Evolutionary conservation across 495 filamentous ascomycete genomes (phyloP).

Genomic region (Penicillium ochrochloron): DNA sequence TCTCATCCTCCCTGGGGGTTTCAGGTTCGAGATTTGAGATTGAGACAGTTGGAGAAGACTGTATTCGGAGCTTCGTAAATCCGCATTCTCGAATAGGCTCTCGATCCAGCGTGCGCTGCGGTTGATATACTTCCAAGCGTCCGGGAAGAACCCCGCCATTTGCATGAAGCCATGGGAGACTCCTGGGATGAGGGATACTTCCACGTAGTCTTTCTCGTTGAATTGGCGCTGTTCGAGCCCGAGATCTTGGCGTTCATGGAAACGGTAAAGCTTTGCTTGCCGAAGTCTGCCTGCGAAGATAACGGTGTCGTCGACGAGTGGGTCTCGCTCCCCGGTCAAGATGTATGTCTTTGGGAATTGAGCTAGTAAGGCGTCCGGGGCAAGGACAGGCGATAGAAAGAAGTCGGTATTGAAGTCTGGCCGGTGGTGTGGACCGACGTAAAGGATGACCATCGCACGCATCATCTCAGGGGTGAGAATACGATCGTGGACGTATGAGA

Average conservation of each 20-base stretch:
- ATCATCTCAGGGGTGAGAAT: constrained; percentile 97
- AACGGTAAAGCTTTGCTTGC: constrained; percentile 75
- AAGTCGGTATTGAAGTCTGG: constrained; percentile 94
- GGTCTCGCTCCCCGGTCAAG: constrained; percentile 92
- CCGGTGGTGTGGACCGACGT: constrained; percentile 89
- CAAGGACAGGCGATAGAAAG: constrained; percentile 84
- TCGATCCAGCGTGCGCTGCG: constrained; percentile 78
- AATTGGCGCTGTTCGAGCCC: constrained; percentile 65
- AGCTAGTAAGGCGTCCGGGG: constrained; percentile 80
- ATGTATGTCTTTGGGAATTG: constrained; percentile 91
- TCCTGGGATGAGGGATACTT: constrained; percentile 82
- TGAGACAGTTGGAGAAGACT: constrained; percentile 26
- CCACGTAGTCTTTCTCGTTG: constrained; percentile 75
- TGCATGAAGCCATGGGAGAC: constrained; percentile 93
- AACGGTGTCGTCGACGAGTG: constrained; percentile 93
- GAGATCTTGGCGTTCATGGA: constrained; percentile 63
- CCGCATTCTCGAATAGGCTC: constrained; percentile 63
- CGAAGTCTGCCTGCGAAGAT: constrained; percentile 89
- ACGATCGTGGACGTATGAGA: constrained; percentile 96
- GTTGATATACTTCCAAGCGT: constrained; percentile 81
- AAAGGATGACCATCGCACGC: constrained; percentile 98
- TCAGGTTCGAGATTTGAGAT: constrained; percentile 9
- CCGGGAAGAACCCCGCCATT: constrained; percentile 83
- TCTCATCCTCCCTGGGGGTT: constrained; percentile 6
- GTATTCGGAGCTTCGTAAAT: constrained; percentile 39